Evolutionary conservation across 768 basidiomycete genomes (phyloP).

Genomic region (Calvatia gigantea): DNA sequence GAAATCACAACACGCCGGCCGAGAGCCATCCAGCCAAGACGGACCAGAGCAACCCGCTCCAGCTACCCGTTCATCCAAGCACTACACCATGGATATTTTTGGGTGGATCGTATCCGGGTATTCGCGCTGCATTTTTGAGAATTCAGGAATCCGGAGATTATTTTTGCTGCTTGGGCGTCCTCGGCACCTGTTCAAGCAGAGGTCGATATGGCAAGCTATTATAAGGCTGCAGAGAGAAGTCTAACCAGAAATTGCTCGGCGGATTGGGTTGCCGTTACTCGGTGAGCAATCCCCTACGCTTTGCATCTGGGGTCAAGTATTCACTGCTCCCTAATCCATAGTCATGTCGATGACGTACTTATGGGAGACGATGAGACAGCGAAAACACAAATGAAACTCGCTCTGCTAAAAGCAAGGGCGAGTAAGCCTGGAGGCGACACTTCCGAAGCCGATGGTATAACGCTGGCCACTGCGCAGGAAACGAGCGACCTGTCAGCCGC

Average conservation of each 20-base stretch:
- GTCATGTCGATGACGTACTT: conserved; percentile 34
- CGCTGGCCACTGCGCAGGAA: conserved; percentile 27
- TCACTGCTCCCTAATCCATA: neutral
- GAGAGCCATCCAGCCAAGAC: neutral
- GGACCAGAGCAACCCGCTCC: conserved; percentile 11
- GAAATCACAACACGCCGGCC: conserved; percentile 4
- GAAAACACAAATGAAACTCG: conserved; percentile 37
- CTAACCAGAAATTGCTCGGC: conserved; percentile 48
- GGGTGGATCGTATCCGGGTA: conserved; percentile 48
- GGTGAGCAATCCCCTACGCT: neutral
- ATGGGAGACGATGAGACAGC: conserved; percentile 28
- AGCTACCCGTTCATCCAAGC: conserved; percentile 33
- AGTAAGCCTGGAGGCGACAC: conserved; percentile 42
- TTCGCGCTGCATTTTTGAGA: conserved; percentile 41
- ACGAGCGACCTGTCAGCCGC: conserved; percentile 38
- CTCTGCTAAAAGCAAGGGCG: conserved; percentile 35
- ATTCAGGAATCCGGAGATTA: conserved; percentile 42
- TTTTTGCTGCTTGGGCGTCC: conserved; percentile 47
- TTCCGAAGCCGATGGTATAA: conserved; percentile 30
- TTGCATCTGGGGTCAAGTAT: too few species aligned
- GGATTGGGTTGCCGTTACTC: conserved; percentile 48
- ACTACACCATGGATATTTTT: conserved; percentile 44
- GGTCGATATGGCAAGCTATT: conserved; percentile 48
- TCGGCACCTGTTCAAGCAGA: conserved; percentile 49
- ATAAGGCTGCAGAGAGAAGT: conserved; percentile 46